Conservation (phyloP, 2,329 filamentous ascomycete species). For the Cladobotryum protrusum region DNA sequence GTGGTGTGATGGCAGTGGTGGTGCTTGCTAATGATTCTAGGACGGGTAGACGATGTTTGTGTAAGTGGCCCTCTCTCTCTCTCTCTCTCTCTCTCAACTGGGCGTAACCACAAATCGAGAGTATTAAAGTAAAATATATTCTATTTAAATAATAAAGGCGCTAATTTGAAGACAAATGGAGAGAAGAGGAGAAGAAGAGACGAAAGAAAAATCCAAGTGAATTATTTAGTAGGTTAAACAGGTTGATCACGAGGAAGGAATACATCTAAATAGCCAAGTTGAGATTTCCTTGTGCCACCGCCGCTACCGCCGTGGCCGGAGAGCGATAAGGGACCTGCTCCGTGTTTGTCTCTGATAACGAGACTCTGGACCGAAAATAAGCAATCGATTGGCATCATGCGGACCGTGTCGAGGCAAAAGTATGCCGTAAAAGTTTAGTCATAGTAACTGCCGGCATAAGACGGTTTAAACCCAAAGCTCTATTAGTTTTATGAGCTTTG, state of each 20-base stretch:
- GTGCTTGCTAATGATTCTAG: background rate
- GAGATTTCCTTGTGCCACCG: no score
- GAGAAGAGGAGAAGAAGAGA: background rate
- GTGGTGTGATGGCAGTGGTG: background rate
- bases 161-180: background rate
- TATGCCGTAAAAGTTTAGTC: conserved; percentile 11
- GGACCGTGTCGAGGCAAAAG: background rate
- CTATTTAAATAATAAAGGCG: background rate
- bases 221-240: conserved; percentile 14
- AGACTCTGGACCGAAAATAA: background rate
- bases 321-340: background rate
- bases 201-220: conserved; percentile 12
- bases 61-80: no score
- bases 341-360: no score
- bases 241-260: background rate
- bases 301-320: background rate
- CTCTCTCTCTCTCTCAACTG: no score
- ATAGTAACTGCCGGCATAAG: conserved; percentile 5
- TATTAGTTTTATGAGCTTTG: conserved; percentile 1
- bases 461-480: background rate
- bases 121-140: no score
- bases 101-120: no score
- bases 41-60: background rate
- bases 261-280: background rate
- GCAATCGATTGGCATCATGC: background rate